Evolutionary conservation across 805 yeast genomes (phyloP).

Genomic region (Tetrapisispora namnaoensis): DNA sequence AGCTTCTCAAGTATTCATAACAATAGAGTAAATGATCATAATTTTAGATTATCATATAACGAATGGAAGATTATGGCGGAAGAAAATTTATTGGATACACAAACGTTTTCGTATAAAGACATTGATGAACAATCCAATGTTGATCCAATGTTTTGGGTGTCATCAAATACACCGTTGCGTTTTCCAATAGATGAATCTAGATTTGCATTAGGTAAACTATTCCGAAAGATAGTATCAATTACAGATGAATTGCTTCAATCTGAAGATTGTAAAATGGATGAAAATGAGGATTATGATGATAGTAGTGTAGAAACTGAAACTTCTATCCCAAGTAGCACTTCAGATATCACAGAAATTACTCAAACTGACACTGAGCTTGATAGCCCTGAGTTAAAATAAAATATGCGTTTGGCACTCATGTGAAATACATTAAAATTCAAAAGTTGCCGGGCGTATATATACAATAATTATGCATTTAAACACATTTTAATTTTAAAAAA

Average conservation of each 20-base stretch:
- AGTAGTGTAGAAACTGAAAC: not conserved
- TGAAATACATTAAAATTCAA: too few relatives aligned
- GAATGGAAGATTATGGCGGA: conserved; percentile 17
- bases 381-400: too few relatives aligned
- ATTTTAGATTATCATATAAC: conserved; percentile 13
- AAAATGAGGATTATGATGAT: conserved; percentile 1
- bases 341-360: not conserved
- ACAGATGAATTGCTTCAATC: not conserved
- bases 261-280: conserved; percentile 1
- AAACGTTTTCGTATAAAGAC: not conserved
- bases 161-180: conserved; percentile 56
- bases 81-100: conserved; percentile 5
- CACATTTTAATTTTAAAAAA: too few relatives aligned
- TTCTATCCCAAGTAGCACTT: not conserved
- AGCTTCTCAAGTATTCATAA: conserved; percentile 16
- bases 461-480: too few relatives aligned
- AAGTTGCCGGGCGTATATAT: too few relatives aligned
- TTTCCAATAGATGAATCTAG: conserved; percentile 62
- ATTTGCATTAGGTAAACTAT: conserved; percentile 39
- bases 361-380: too few relatives aligned
- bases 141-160: conserved; percentile 44
- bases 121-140: conserved; percentile 14
- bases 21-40: conserved; percentile 11
- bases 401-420: too few relatives aligned
- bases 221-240: conserved; percentile 1